A percentile compares a stretch with the other conserved stretches of the same genome.
These are phyloP conservation scores for Backusella psychrophila DNA, from an alignment of 192 early-diverging fungal species.

Conservation along the genomic window DNA sequence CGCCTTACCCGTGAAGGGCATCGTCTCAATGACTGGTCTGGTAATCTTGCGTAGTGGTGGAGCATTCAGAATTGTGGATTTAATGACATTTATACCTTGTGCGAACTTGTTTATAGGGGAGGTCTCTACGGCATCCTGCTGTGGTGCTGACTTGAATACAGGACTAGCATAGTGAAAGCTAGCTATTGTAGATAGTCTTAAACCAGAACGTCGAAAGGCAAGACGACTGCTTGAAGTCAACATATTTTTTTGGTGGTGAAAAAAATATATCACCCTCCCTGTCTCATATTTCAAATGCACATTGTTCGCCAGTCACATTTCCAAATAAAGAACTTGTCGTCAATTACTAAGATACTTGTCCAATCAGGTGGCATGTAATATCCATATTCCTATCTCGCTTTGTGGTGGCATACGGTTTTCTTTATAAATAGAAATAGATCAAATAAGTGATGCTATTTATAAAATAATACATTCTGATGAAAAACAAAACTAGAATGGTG, in stretches of 20 bases:
- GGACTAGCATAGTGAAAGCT: neutral
- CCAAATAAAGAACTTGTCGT: neutral
- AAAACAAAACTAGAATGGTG: neutral
- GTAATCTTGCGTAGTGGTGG: conserved; percentile 22
- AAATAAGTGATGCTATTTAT: too few species aligned
- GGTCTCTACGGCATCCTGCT: neutral
- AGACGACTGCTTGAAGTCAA: neutral
- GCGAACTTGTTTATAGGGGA: conserved; percentile 25
- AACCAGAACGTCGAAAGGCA: neutral
- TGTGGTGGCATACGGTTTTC: too few species aligned
- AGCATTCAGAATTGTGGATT: conserved; percentile 20
- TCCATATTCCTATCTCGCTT: too few species aligned
- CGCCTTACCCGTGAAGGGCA: conserved; percentile 35
- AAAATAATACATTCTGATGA: neutral
- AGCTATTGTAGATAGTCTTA: neutral
- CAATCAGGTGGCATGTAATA: neutral
- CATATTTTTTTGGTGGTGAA: neutral
- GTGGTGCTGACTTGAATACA: neutral
- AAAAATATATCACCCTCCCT: neutral
- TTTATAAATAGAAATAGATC: too few species aligned
- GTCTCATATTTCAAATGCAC: conserved; percentile 1
- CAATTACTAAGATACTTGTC: neutral
- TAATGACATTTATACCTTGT: conserved; percentile 25
- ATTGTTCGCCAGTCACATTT: neutral
- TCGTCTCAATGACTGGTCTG: conserved; percentile 17